Evolutionary conservation across 225 moss, liverwort and hornwort genomes (phyloP), one percentile per base, ranked within the genome.

Genomic region (Physcomitrellopsis africana): DNA sequence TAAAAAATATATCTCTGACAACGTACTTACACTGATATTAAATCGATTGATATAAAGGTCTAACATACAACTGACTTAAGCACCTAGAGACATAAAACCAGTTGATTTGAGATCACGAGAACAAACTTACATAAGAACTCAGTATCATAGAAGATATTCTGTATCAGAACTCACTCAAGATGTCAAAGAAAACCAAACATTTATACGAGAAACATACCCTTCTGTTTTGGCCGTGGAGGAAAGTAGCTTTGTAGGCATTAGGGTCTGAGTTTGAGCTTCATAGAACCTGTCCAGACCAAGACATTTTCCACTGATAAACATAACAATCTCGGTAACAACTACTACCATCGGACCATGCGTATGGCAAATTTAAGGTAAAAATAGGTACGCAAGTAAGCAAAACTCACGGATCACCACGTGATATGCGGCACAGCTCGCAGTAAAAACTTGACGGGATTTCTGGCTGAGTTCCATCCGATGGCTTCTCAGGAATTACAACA

Each of bases 381-480:
- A 73, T 20, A 14, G 67, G 20, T 55, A 61, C 24, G 46, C 53
- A 69, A 53, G 24, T 17, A 61, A 61, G 10, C 46, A 65, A 77
- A 53, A 73, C 92, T 72, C 83, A 94, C 94, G 94, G 94, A 70
- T 94, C 94, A 81, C 92, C 85, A 70, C 87, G 89, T 49, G 82
- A 82, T 76, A 95, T 82, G 54, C 94, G 91, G 59, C 94, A 95
- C 62, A 86, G 81, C 69, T 95, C 92, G 67, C 94, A 95, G 49
- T 88, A 92, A 65, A 91, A 92, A 49, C 80, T 82, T 29, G 85
- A 63, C 23, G 94, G 94, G 41, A 92, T 72, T 54, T 90, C 91
- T n/a, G 89, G 74, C 17, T 80, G 83, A 17, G 63, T 46, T 79
- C 81, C 87, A 60, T 95, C 91, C 16, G 67, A 75, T 45, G 86